Evolutionary conservation across 495 filamentous ascomycete species (phyloP).

Genomic region (Penicillium cataractarum): DNA sequence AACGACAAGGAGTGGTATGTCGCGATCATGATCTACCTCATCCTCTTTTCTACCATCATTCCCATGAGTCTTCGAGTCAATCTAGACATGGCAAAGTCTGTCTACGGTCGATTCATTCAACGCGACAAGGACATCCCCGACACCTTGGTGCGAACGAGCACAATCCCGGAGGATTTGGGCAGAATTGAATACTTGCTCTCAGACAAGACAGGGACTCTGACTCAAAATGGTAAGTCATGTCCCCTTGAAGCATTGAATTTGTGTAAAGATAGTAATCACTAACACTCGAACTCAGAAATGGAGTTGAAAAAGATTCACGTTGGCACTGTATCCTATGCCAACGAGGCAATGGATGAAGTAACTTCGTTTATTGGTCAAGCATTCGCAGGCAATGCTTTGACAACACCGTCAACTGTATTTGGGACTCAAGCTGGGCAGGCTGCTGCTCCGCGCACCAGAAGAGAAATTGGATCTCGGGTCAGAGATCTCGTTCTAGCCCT

Average conservation of each 20-base stretch:
- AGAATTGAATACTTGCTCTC: conserved; percentile 95
- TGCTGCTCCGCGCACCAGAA: conserved; percentile 74
- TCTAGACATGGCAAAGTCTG: conserved; percentile 93
- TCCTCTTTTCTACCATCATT: conserved; percentile 98
- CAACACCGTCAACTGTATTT: conserved; percentile 75
- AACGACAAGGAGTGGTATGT: conserved; percentile 80
- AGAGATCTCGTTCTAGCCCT: conserved; percentile 89
- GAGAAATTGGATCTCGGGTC: conserved; percentile 92
- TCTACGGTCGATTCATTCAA: conserved; percentile 96
- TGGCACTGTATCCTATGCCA: conserved; percentile 95
- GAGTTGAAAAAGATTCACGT: conserved; percentile 98
- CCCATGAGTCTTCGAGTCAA: conserved; percentile 97
- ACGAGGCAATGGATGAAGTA: conserved; percentile 98
- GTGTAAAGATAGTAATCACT: conserved; percentile 12
- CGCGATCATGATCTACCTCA: conserved; percentile 91
- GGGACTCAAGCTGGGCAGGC: conserved; percentile 57
- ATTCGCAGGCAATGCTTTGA: conserved; percentile 64
- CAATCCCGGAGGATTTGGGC: conserved; percentile 95
- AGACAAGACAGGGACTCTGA: conserved; percentile 97
- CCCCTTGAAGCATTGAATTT: background rate
- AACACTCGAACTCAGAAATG: conserved; percentile 68
- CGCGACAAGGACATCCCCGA: conserved; percentile 84
- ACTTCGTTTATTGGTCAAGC: conserved; percentile 80
- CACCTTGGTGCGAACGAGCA: conserved; percentile 93
- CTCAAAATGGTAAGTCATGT: conserved; percentile 71